Evolutionary conservation across 2,329 filamentous ascomycete species (phyloP).

Genomic region (Penicillium corylophilum): DNA sequence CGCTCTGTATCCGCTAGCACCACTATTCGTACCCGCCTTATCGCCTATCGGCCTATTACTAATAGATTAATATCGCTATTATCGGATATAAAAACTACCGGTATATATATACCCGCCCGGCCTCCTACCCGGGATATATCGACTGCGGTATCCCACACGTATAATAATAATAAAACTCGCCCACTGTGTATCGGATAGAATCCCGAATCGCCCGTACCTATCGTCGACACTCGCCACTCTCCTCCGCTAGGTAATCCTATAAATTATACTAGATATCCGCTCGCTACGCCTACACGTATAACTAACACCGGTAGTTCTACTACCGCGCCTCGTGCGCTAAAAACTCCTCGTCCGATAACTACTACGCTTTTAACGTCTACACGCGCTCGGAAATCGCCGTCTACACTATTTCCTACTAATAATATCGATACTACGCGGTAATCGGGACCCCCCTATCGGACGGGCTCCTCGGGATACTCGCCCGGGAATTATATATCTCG

Average conservation of each 20-base stretch:
- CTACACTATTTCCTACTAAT: not conserved
- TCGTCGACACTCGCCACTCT: not conserved
- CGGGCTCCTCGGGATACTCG: not conserved
- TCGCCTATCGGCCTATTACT: too few relatives aligned
- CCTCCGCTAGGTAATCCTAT: not conserved
- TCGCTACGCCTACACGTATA: not conserved
- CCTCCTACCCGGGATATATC: not conserved
- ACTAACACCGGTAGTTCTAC: not conserved
- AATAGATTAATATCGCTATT: too few relatives aligned
- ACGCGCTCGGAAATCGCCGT: not conserved
- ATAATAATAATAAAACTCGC: not conserved
- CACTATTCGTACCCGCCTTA: not conserved
- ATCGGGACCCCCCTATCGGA: not conserved
- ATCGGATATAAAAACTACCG: too few relatives aligned
- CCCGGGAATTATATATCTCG: not conserved
- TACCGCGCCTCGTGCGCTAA: not conserved
- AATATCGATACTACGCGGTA: not conserved
- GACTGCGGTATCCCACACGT: not conserved
- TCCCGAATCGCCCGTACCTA: not conserved
- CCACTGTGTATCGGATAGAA: not conserved
- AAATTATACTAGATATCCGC: not conserved
- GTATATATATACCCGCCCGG: too few relatives aligned
- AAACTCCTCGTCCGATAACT: not conserved
- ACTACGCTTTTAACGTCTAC: not conserved
- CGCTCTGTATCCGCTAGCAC: not conserved